Conservation (phyloP, 177 flowering plant species). For the Vitis hybrid region DNA sequence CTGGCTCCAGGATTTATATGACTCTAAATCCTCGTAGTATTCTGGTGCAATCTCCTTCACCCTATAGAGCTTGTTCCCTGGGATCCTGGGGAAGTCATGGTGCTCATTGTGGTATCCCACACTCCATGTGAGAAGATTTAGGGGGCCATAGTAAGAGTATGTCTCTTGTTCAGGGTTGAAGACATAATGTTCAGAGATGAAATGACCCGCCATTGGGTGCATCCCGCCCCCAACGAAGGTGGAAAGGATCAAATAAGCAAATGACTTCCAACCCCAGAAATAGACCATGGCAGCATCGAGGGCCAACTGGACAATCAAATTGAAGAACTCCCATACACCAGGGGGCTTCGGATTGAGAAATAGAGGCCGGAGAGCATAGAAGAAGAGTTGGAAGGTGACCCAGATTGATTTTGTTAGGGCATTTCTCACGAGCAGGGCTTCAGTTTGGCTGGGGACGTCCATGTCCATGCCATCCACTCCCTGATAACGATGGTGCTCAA, state of each 20-base stretch:
- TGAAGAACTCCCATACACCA: constrained; percentile 88
- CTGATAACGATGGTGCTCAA: constrained; percentile 92
- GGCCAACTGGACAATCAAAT: constrained; percentile 55
- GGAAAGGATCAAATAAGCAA: constrained; percentile 79
- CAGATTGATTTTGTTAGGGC: constrained; percentile 69
- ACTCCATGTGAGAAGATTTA: constrained; percentile 84
- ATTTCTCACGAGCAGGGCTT: constrained; percentile 66
- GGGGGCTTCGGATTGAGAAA: constrained; percentile 98
- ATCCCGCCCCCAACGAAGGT: constrained; percentile 97
- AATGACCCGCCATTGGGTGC: constrained; percentile 99
- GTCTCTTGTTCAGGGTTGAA: constrained; percentile 90
- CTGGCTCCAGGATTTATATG: constrained; percentile 92
- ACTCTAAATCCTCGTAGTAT: constrained; percentile 61
- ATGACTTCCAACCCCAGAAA: constrained; percentile 83
- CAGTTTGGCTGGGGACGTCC: constrained; percentile 81
- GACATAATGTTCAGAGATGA: constrained; percentile 91
- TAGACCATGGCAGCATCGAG: constrained; percentile 70
- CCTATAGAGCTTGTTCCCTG: constrained; percentile 87
- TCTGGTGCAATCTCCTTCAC: constrained; percentile 96
- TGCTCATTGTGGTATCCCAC: constrained; percentile 98
- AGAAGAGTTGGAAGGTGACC: constrained; percentile 88
- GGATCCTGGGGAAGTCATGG: constrained; percentile 96
- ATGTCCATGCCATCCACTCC: constrained; percentile 94
- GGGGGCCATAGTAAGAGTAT: constrained; percentile 91
- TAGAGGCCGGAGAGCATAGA: constrained; percentile 87